Evolutionary conservation across 2,329 filamentous ascomycete species (phyloP).

Genomic region (Colletotrichum magnum): DNA sequence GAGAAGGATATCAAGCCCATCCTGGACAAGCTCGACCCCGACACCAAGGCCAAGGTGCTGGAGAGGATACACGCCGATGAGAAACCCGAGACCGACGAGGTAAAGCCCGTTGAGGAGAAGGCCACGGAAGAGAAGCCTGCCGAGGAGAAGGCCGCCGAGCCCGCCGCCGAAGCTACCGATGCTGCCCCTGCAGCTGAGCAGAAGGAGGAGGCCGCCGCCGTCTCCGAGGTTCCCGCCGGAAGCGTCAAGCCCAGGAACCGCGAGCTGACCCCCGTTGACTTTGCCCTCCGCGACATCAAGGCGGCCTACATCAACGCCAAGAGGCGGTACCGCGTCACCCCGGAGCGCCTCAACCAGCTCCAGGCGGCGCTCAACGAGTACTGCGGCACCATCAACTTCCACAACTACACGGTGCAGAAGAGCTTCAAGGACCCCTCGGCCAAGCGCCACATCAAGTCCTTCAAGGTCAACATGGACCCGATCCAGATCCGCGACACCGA

Average conservation of each 20-base stretch:
- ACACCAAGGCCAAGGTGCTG: constrained; percentile 73
- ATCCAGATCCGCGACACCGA: constrained; percentile 92
- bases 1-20: constrained; percentile 84
- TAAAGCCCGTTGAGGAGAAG: constrained; percentile 11
- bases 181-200: constrained; percentile 33
- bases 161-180: constrained; percentile 27
- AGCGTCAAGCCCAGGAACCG: constrained; percentile 57
- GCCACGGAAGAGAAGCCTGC: constrained; percentile 34
- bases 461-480: constrained; percentile 81
- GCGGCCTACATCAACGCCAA: constrained; percentile 86
- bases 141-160: constrained; percentile 46
- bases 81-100: constrained; percentile 40
- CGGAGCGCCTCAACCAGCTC: constrained; percentile 79
- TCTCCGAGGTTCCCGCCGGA: constrained; percentile 39
- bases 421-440: constrained; percentile 83
- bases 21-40: constrained; percentile 73
- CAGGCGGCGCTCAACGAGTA: constrained; percentile 83
- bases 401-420: constrained; percentile 98
- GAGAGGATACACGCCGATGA: constrained; percentile 67
- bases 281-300: constrained; percentile 81
- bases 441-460: constrained; percentile 93
- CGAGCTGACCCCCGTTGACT: constrained; percentile 68
- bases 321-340: constrained; percentile 84
- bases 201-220: constrained; percentile 1
- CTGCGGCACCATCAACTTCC: constrained; percentile 89